Conservation (phyloP, 495 filamentous ascomycete genomes). For the Pseudomonodictys pantanalensis region DNA sequence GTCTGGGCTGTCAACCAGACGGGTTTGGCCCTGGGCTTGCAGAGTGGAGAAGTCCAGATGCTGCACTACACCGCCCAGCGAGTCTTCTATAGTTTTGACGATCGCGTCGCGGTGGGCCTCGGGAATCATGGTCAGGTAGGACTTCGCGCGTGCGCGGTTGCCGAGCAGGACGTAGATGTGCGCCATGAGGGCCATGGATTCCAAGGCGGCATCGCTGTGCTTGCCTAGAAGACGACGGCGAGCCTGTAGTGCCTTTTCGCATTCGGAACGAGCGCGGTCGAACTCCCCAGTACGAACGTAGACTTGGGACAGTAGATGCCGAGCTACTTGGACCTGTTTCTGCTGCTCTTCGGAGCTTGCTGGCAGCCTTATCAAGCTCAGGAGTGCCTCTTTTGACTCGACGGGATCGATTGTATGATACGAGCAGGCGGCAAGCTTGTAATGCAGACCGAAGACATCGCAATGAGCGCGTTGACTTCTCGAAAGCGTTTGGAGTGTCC, state of each 20-base stretch:
- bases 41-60: conserved; percentile 22
- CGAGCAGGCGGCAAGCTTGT: conserved; percentile 37
- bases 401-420: conserved; percentile 36
- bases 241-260: conserved; percentile 25
- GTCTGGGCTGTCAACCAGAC: conserved; percentile 3
- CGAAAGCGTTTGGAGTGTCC: conserved; percentile 34
- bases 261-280: conserved; percentile 25
- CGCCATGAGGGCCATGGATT: conserved; percentile 29
- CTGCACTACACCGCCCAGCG: conserved; percentile 15
- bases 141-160: conserved; percentile 22
- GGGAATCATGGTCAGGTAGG: conserved; percentile 23
- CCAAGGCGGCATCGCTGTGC: conserved; percentile 22
- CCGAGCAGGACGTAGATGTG: conserved; percentile 29
- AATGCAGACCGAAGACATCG: conserved; percentile 35
- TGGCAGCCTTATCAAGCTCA: conserved; percentile 24
- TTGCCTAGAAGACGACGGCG: conserved; percentile 23
- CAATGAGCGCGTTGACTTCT: conserved; percentile 34
- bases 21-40: conserved; percentile 3
- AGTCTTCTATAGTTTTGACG: conserved; percentile 18
- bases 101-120: conserved; percentile 21
- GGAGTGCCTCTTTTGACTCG: conserved; percentile 31
- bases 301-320: conserved; percentile 25
- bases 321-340: conserved; percentile 4
- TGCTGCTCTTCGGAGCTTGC: conserved; percentile 25
- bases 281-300: conserved; percentile 23